phyloP scores from a whole-genome alignment of 495 filamentous ascomycete genomes.

The Annulohypoxylon moriforme region DNA sequence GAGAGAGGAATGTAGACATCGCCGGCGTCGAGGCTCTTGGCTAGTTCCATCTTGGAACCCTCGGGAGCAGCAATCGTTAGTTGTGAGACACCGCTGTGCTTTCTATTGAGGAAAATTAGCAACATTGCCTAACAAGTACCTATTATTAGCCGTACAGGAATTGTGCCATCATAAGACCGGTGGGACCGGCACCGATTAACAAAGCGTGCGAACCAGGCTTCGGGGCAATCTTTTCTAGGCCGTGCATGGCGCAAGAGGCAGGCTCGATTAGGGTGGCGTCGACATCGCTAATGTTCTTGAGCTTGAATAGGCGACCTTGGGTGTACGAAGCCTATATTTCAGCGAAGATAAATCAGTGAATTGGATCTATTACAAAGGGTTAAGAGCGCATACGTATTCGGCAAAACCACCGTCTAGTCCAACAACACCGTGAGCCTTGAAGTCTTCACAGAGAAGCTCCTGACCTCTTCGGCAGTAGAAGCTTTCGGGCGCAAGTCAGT shows the following conservation, averaged over 20 bases:
- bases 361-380: conserved; percentile 12
- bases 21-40: conserved; percentile 72
- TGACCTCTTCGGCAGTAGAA: conserved; percentile 79
- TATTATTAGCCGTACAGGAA: conserved; percentile 38
- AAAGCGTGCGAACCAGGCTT: conserved; percentile 74
- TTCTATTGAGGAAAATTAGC: conserved; percentile 32
- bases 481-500: conserved; percentile 37
- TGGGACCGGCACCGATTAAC: conserved; percentile 76
- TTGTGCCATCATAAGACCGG: conserved; percentile 63
- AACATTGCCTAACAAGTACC: background rate
- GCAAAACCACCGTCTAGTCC: conserved; percentile 76
- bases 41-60: conserved; percentile 76
- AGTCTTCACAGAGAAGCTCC: conserved; percentile 76
- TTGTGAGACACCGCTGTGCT: conserved; percentile 70
- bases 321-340: conserved; percentile 53
- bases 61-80: conserved; percentile 73
- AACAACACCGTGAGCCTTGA: conserved; percentile 70
- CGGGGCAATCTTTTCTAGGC: conserved; percentile 76
- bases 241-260: conserved; percentile 76
- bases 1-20: conserved; percentile 73
- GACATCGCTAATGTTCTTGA: conserved; percentile 74
- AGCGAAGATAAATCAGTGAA: conserved; percentile 5
- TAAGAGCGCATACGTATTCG: conserved; percentile 68
- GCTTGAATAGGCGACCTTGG: conserved; percentile 74
- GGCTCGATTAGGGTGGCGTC: conserved; percentile 80